These are phyloP conservation scores for Fraxinus latifolia DNA, from an alignment of 305 asterid genomes.

Conservation along the genomic window DNA sequence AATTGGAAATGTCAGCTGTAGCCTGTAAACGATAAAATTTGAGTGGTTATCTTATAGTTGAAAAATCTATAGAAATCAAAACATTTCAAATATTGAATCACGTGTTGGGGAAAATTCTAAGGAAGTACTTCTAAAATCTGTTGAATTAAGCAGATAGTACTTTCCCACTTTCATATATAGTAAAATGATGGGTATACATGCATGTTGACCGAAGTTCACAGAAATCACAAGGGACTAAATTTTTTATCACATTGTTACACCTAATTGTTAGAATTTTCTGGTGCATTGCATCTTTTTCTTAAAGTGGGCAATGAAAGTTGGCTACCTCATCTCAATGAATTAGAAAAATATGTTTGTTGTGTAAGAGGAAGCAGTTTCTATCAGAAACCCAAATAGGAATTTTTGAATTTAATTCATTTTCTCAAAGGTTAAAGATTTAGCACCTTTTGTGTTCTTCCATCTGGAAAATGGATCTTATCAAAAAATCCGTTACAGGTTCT, in stretches of 20 bases:
- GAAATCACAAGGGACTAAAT: not conserved
- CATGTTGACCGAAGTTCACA: not conserved
- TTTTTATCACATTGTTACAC: not conserved
- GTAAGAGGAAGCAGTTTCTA: not conserved
- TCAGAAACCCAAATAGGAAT: not conserved
- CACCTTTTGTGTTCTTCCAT: not conserved
- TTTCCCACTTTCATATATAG: not conserved
- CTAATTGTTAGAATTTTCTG: not conserved
- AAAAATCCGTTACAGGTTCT: not conserved
- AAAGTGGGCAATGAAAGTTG: not conserved
- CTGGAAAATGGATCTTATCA: not conserved
- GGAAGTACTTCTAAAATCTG: not conserved
- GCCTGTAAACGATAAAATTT: not conserved
- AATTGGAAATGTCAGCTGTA: not conserved
- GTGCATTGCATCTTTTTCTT: not conserved
- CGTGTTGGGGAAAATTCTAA: not conserved
- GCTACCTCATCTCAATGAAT: not conserved
- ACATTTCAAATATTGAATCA: not conserved
- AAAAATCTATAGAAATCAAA: not conserved
- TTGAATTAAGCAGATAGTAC: not conserved
- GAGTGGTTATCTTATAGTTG: not conserved
- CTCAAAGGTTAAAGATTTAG: not conserved
- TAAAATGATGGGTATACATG: not conserved
- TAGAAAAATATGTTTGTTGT: not conserved
- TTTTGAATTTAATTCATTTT: not conserved